A percentile compares a stretch with the other conserved stretches of the same genome.
phyloP scores from a whole-genome alignment of 805 yeast genomes.

The Ascoidea rubescens region DNA sequence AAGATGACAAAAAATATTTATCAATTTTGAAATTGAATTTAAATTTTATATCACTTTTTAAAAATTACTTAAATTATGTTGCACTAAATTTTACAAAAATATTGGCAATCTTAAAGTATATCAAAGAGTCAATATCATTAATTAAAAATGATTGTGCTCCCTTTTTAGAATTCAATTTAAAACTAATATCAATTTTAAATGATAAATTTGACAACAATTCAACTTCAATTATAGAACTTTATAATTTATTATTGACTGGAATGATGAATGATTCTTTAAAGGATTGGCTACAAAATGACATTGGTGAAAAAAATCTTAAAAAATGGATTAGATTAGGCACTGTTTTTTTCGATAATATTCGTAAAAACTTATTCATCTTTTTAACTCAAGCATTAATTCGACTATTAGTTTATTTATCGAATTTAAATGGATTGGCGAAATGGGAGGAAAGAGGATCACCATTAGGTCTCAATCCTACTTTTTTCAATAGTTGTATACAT shows the following conservation, averaged over 20 bases:
- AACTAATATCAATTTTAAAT: conserved; percentile 16
- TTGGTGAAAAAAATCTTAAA: conserved; percentile 54
- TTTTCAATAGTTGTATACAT: conserved; percentile 1
- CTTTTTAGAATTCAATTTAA: conserved; percentile 23
- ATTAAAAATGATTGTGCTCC: conserved; percentile 20
- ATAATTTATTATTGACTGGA: conserved; percentile 39
- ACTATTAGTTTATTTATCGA: conserved; percentile 29
- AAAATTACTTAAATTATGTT: conserved; percentile 15
- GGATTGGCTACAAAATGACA: conserved; percentile 48
- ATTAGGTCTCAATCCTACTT: background rate
- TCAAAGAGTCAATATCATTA: conserved; percentile 19
- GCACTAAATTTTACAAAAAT: conserved; percentile 19
- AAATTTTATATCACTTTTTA: conserved; percentile 15
- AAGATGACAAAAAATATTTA: too few species aligned
- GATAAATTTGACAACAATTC: conserved; percentile 15
- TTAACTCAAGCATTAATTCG: conserved; percentile 45
- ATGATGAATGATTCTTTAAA: conserved; percentile 28
- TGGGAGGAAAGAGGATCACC: background rate
- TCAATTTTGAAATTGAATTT: conserved; percentile 5
- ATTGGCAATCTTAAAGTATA: conserved; percentile 18
- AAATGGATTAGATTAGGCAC: conserved; percentile 39
- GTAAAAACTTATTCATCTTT: conserved; percentile 32
- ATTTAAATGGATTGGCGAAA: conserved; percentile 17
- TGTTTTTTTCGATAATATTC: conserved; percentile 32
- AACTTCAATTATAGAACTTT: conserved; percentile 21